phyloP scores from a whole-genome alignment of 2,329 filamentous ascomycete genomes.

The Verticillium longisporum region DNA sequence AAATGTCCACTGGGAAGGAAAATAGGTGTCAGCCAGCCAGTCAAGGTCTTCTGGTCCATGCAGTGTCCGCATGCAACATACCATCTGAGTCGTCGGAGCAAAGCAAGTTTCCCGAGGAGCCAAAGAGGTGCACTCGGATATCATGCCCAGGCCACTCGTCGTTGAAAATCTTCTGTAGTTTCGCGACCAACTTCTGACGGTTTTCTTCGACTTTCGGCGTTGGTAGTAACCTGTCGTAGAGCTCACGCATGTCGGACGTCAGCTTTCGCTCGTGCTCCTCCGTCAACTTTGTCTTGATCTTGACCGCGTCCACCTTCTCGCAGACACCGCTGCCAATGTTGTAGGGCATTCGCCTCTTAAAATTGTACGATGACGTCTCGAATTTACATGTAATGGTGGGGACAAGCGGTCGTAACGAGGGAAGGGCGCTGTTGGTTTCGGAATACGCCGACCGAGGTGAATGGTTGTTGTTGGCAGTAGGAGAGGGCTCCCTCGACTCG shows the following conservation, averaged over 20 bases:
- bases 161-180: slow-evolving; percentile 83
- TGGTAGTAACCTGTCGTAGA: slow-evolving; percentile 82
- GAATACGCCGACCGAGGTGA: slow-evolving; percentile 88
- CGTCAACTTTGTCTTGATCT: slow-evolving; percentile 63
- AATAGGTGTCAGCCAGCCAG: slow-evolving; percentile 20
- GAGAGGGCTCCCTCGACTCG: slow-evolving; percentile 72
- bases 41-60: too few species aligned
- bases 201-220: slow-evolving; percentile 72
- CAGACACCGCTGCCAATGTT: slow-evolving; percentile 76
- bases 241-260: slow-evolving; percentile 73
- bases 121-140: slow-evolving; percentile 89
- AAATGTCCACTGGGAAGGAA: slow-evolving; percentile 72
- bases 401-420: slow-evolving; percentile 57
- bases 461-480: slow-evolving; percentile 67
- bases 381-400: slow-evolving; percentile 70
- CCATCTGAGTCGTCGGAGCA: slow-evolving; percentile 96
- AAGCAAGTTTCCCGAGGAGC: slow-evolving; percentile 92
- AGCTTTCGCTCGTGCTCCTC: slow-evolving; percentile 69
- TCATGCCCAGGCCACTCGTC: slow-evolving; percentile 86
- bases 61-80: slow-evolving; percentile 37
- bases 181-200: slow-evolving; percentile 69
- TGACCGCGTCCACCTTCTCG: slow-evolving; percentile 63
- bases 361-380: slow-evolving; percentile 78
- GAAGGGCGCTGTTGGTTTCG: slow-evolving; percentile 71
- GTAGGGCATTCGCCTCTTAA: slow-evolving; percentile 85